Evolutionary conservation across 2,329 filamentous ascomycete genomes (phyloP).

Genomic region (Chalaropsis thielavioides): DNA sequence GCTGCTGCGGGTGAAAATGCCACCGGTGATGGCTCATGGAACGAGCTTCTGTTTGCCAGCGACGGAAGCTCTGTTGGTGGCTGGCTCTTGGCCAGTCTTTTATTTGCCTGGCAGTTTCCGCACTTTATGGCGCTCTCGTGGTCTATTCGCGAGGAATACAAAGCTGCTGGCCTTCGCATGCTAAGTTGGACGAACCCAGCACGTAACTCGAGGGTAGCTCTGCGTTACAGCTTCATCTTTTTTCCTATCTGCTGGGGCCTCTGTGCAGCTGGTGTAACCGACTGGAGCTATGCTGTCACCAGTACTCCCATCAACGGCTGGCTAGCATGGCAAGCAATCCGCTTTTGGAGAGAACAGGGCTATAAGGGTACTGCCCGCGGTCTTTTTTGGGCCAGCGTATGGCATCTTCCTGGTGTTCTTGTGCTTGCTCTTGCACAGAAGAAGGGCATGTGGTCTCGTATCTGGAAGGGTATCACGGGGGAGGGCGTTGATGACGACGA

Average conservation of each 20-base stretch:
- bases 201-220: constrained; percentile 70
- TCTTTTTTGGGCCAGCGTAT: constrained; percentile 94
- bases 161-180: constrained; percentile 53
- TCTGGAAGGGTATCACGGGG: constrained; percentile 57
- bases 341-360: constrained; percentile 68
- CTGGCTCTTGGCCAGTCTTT: constrained; percentile 70
- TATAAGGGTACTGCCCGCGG: constrained; percentile 66
- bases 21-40: constrained; percentile 58
- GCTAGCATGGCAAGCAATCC: constrained; percentile 65
- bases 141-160: constrained; percentile 81
- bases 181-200: constrained; percentile 76
- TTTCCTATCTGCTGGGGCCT: constrained; percentile 73
- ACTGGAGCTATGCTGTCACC: constrained; percentile 69
- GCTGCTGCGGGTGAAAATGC: constrained; percentile 83
- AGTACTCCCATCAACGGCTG: constrained; percentile 74
- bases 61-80: constrained; percentile 56
- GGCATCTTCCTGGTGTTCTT: constrained; percentile 83
- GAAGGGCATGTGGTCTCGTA: constrained; percentile 75
- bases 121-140: constrained; percentile 94
- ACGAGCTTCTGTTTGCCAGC: constrained; percentile 55
- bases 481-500: constrained; percentile 41
- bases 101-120: constrained; percentile 96
- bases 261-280: constrained; percentile 66
- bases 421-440: constrained; percentile 85
- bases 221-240: constrained; percentile 75